Conservation (phyloP, 2,329 filamentous ascomycete genomes). For the Cryphonectria carpinicola region DNA sequence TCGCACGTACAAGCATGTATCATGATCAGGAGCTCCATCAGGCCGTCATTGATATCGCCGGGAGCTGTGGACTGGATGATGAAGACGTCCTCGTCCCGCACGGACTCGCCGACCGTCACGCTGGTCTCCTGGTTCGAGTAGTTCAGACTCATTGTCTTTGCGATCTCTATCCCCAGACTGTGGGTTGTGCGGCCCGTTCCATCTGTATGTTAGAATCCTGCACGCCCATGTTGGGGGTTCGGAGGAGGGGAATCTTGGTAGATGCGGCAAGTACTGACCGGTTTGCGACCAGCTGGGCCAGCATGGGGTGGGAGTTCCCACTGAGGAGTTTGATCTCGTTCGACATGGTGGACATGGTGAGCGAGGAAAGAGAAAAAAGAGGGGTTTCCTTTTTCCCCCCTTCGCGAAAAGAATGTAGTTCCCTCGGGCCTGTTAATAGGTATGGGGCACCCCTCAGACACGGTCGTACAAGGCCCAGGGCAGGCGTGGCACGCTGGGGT, state of each 20-base stretch:
- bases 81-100: conserved; percentile 97
- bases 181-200: not conserved
- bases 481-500: conserved; percentile 7
- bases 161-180: conserved; percentile 76
- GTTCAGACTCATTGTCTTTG: conserved; percentile 79
- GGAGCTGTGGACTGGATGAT: conserved; percentile 94
- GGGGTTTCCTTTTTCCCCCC: conserved; percentile 7
- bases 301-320: conserved; percentile 37
- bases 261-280: conserved; percentile 41
- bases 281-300: conserved; percentile 41
- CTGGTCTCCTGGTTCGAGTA: conserved; percentile 88
- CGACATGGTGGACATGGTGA: conserved; percentile 43
- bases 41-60: conserved; percentile 94
- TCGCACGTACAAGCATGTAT: conserved; percentile 78
- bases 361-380: not conserved
- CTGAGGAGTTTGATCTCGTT: conserved; percentile 59
- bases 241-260: not conserved
- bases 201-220: not conserved
- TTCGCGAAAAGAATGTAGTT: conserved; percentile 11
- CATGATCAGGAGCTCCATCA: conserved; percentile 99
- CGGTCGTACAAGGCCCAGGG: conserved; percentile 2
- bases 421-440: conserved; percentile 19
- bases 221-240: not conserved
- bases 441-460: conserved; percentile 17
- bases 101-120: conserved; percentile 93